phyloP scores from a whole-genome alignment of 768 basidiomycete species.

The Pluteus cervinus region DNA sequence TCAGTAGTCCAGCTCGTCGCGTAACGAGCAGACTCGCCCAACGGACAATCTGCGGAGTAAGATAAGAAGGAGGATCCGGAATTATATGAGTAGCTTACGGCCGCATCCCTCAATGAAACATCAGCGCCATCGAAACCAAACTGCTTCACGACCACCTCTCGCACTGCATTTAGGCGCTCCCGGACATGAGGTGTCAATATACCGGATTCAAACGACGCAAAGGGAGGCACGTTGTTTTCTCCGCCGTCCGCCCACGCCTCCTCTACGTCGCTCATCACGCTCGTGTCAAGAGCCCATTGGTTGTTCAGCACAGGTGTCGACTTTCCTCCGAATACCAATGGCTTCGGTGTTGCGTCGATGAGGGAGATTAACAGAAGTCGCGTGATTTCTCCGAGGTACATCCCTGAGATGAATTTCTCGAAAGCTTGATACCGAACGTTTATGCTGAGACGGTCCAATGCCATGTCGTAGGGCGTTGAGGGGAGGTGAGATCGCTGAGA shows the following conservation, averaged over 20 bases:
- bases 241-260: slow-evolving; percentile 57
- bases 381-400: slow-evolving; percentile 96
- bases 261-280: slow-evolving; percentile 83
- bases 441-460: slow-evolving; percentile 88
- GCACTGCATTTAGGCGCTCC: slow-evolving; percentile 46
- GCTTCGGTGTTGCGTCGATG: slow-evolving; percentile 65
- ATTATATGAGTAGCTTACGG: slow-evolving; percentile 24
- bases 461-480: slow-evolving; percentile 85
- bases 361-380: slow-evolving; percentile 81
- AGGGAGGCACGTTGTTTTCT: slow-evolving; percentile 29
- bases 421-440: slow-evolving; percentile 92
- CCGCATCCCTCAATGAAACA: slow-evolving; percentile 54
- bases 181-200: slow-evolving; percentile 23
- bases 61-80: slow-evolving; percentile 2
- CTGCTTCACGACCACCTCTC: slow-evolving; percentile 52
- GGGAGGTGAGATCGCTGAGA: slow-evolving; percentile 77
- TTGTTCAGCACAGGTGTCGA: slow-evolving; percentile 69
- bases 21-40: slow-evolving; percentile 79
- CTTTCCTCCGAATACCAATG: slow-evolving; percentile 77
- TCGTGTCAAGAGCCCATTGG: slow-evolving; percentile 94
- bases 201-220: slow-evolving; percentile 24
- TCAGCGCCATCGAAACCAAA: slow-evolving; percentile 53
- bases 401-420: slow-evolving; percentile 98
- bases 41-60: slow-evolving; percentile 62
- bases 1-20: slow-evolving; percentile 74